Evolutionary conservation across 1,284 basidiomycete genomes (phyloP).

Genomic region (Ceratobasidium sp.): DNA sequence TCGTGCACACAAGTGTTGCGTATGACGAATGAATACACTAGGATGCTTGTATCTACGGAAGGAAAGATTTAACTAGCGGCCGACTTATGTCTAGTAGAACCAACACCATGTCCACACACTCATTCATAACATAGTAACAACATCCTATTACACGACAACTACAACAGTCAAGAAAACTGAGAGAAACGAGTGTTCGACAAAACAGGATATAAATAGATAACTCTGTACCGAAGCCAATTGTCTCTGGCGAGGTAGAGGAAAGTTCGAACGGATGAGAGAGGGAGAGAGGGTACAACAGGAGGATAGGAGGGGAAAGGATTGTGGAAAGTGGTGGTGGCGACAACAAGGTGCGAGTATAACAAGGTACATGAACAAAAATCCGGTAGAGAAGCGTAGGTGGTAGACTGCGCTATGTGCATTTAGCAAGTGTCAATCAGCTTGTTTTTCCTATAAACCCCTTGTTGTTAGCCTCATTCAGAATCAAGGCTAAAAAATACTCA

Average conservation of each 20-base stretch:
- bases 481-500: neutral
- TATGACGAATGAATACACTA: no score
- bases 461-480: neutral
- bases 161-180: neutral
- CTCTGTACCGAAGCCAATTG: neutral
- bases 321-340: neutral
- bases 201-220: neutral
- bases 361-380: neutral
- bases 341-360: neutral
- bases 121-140: no score
- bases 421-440: constrained; percentile 57
- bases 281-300: neutral
- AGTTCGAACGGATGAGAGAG: neutral
- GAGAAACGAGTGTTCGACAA: neutral
- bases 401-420: neutral
- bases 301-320: neutral
- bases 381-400: neutral
- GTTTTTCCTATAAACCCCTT: constrained; percentile 56
- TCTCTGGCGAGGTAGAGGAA: neutral
- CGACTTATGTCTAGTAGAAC: no score
- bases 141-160: no score
- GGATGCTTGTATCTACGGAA: neutral
- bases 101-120: no score
- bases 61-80: no score
- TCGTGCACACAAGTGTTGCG: no score